phyloP scores from a whole-genome alignment of 345 rosid species.

The Streptanthus diversifolius region DNA sequence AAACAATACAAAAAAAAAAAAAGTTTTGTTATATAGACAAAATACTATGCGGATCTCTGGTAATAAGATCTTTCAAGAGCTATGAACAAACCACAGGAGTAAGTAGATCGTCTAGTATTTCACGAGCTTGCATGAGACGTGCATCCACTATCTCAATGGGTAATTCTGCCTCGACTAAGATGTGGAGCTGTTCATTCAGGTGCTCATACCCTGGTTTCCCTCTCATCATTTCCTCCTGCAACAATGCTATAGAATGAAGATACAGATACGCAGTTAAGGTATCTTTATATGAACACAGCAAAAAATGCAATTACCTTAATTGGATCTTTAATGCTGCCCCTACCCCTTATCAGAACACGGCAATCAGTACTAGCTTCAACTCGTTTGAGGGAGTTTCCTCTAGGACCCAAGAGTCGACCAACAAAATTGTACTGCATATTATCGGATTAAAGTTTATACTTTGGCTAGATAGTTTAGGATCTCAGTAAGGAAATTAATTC shows the following conservation, averaged over 20 bases:
- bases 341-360: conserved; percentile 96
- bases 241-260: not conserved
- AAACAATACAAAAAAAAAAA: not conserved
- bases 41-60: not conserved
- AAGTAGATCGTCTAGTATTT: conserved; percentile 87
- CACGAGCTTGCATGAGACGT: conserved; percentile 88
- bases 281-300: not conserved
- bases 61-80: conserved; percentile 6
- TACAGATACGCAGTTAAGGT: not conserved
- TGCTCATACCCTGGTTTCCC: conserved; percentile 98
- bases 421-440: conserved; percentile 92
- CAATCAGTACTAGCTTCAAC: conserved; percentile 97
- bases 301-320: conserved; percentile 49
- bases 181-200: conserved; percentile 91
- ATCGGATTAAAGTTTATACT: conserved; percentile 11
- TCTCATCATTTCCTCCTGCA: conserved; percentile 93
- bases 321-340: conserved; percentile 94
- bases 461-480: not conserved
- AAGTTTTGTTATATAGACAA: not conserved
- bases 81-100: conserved; percentile 64
- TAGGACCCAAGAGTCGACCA: conserved; percentile 98
- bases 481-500: conserved; percentile 3
- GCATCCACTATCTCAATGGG: conserved; percentile 90
- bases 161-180: conserved; percentile 90
- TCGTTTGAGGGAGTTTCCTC: conserved; percentile 96